A percentile compares a stretch with the other conserved stretches of the same genome.
Evolutionary conservation across 371 early-diverging fungal species (phyloP).

Genomic region (Catenaria anguillulae): DNA sequence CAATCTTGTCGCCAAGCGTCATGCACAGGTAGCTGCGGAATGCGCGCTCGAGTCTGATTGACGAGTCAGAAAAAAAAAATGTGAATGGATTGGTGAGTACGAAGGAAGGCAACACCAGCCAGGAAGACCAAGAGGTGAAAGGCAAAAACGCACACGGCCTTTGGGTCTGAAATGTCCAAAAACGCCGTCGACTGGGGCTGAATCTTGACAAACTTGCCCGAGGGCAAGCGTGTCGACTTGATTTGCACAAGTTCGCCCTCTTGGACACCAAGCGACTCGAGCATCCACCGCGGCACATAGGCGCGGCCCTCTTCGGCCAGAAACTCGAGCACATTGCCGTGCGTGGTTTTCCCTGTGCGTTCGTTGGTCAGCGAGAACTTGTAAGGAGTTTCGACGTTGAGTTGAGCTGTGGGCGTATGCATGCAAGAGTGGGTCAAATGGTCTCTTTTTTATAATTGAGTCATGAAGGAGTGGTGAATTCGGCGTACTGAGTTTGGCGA

Average conservation of each 20-base stretch:
- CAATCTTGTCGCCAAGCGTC: slow-evolving; percentile 84
- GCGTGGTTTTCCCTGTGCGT: slow-evolving; percentile 41
- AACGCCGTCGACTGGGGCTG: slow-evolving; percentile 97
- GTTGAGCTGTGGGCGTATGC: slow-evolving; percentile 32
- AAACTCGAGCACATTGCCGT: slow-evolving; percentile 98
- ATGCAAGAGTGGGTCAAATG: too few species aligned
- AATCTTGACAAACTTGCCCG: slow-evolving; percentile 89
- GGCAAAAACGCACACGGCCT: slow-evolving; percentile 63
- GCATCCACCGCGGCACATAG: slow-evolving; percentile 98
- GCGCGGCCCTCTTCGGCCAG: slow-evolving; percentile 92
- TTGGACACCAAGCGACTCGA: slow-evolving; percentile 65
- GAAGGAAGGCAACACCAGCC: neutral
- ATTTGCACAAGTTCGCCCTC: slow-evolving; percentile 67
- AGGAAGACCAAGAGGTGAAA: neutral
- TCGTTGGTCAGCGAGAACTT: slow-evolving; percentile 60
- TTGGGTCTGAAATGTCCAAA: slow-evolving; percentile 94
- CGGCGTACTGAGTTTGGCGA: slow-evolving; percentile 60
- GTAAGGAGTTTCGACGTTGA: slow-evolving; percentile 87
- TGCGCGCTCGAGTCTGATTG: slow-evolving; percentile 92
- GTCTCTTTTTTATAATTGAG: slow-evolving; percentile 27
- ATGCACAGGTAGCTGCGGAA: slow-evolving; percentile 89
- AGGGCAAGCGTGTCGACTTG: slow-evolving; percentile 59
- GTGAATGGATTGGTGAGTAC: neutral
- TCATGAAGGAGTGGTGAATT: slow-evolving; percentile 15
- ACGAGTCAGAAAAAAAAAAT: too few species aligned